Evolutionary conservation across 2,329 filamentous ascomycete species (phyloP).

Genomic region (Beauveria bassiana): DNA sequence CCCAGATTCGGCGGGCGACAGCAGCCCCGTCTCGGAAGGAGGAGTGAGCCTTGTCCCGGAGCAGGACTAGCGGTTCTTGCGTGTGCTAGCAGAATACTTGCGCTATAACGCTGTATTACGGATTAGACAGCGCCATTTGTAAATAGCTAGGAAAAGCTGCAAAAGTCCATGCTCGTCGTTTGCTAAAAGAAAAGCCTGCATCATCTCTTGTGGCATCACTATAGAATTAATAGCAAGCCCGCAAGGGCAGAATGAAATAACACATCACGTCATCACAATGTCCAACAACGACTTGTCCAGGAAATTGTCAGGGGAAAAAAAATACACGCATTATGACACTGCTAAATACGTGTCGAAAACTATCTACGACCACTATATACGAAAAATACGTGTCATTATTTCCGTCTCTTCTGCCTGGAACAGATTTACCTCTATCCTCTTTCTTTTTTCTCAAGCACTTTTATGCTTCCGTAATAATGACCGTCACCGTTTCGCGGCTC

Average conservation of each 20-base stretch:
- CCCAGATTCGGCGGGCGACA: constrained; percentile 15
- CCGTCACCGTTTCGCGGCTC: constrained; percentile 12
- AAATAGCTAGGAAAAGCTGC: background rate
- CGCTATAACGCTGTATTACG: background rate
- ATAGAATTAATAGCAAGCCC: background rate
- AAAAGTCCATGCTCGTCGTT: background rate
- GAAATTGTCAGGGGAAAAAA: too few species aligned
- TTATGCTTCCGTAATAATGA: constrained; percentile 16
- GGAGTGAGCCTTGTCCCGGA: background rate
- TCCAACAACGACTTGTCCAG: too few species aligned
- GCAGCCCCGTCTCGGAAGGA: constrained; percentile 11
- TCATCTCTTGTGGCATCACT: background rate
- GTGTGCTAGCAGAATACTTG: background rate
- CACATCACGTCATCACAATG: background rate
- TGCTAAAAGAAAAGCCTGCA: background rate
- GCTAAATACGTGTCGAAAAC: background rate
- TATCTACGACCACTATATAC: background rate
- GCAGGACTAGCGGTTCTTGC: background rate
- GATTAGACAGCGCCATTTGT: background rate
- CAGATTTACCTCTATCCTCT: background rate
- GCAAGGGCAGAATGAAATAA: background rate
- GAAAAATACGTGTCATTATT: background rate
- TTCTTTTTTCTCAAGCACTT: too few species aligned
- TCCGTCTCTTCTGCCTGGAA: background rate
- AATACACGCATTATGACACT: background rate